Base-by-base conservation (phyloP, 805 yeast genomes). In the Yamadazyma nakazawae region DNA sequence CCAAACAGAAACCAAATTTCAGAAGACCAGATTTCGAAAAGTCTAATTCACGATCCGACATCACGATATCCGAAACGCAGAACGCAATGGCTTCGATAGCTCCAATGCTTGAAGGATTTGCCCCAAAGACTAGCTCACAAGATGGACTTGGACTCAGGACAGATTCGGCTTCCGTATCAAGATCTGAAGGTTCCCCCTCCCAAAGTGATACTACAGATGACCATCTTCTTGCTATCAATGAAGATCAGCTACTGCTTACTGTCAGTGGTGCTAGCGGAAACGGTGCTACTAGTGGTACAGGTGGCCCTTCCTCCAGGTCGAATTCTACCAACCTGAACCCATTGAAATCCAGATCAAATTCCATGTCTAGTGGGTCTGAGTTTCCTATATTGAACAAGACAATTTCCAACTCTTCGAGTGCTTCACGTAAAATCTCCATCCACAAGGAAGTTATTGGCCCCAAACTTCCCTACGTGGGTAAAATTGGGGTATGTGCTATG, bases 401-500 rank as follows among this genome's bases (percentile, higher is more conserved):
- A 12, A 46, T 67, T 5, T 66, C 72, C 26, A 70, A 70, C 52
- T 55, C 71, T 35, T 53, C 63, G 7, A 52, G 64, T 12, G 61
- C 69, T 14, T 57, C 64, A 37, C 62, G 62, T 40, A 62, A 69
- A 14, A 52, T 60, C 10, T 58, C 67, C 5, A 66, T 68, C 19
- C 66, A 68, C 18, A 63, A 62, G 45, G 78, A 70, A 43, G 61
- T 59, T 10, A 66, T 66, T 8, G 74, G 76, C 10, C 78, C 82
- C 3, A 75, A 76, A 52, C 58, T 82, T 43, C 88, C 88, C 3
- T 81, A 78, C 54, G 81, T 91, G 53, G 98, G 99, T 34, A 91
- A 88, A 54, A 88, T 94, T 56, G 99, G 99, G 44, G 96, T 94
- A 1, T 94, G 99, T 69, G 99, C 99, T 10, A 91, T 94, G 97